Evolutionary conservation across 345 rosid species (phyloP), one percentile per base, ranked within the genome.

Genomic region (Salix arbutifolia): DNA sequence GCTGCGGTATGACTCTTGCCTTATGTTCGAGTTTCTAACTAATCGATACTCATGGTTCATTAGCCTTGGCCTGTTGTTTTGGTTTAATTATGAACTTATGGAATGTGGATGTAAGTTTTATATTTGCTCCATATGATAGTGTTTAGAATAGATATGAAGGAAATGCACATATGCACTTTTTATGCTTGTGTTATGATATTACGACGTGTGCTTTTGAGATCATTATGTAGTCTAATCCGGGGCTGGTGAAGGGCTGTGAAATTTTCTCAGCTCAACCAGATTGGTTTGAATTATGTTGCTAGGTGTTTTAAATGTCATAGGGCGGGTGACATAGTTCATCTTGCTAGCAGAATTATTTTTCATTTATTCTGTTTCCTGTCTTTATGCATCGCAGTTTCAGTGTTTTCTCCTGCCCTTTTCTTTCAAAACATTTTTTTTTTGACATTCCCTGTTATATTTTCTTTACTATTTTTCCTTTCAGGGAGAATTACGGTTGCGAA

Each of bases 401-500:
- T 62, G 65, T 61, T 44, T 72, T 38, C 3, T 10, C 65, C 46
- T 46, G 7, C 37, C 23, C 28, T 50, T 50, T 23, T 6, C 31
- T 67, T 67, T 17, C 12, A 18, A 48, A 65, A 23, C 8, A 42
- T 58, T 68, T 21, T 62, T 37, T 40, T 18, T 4, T 0, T 1
- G 38, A 23, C 64, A 23, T n/a, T 19, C 14, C 64, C 33, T 17
- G 38, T 71, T 48, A 33, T 83, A 42, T 23, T 8, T 65, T 71
- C 69, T 75, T 23, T 37, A 4, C 0, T 68, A 40, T 13, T 69
- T 58, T 60, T 31, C 67, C 46, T 72, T 81, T 30, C 82, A 96
- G 98, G 85, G 98, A 93, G 85, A 96, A 92, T 71, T 96, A 96
- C 82, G 96, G 96, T n/a, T 96, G 98, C 74, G 98, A 96, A 85